These are phyloP conservation scores for Umbelopsis isabellina DNA, from an alignment of 192 early-diverging fungal genomes.

Conservation along the genomic window DNA sequence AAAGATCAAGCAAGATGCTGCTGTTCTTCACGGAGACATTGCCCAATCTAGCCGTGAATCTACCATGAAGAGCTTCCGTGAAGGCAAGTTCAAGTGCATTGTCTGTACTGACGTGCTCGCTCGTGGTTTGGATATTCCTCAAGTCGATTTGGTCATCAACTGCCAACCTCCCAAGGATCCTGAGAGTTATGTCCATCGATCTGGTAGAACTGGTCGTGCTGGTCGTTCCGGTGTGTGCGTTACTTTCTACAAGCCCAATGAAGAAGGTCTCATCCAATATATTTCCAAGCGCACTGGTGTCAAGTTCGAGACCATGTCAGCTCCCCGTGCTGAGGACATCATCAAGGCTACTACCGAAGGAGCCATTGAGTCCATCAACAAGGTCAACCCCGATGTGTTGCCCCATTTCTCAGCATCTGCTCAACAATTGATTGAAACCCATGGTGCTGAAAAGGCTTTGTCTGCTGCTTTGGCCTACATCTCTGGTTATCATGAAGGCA, in stretches of 20 bases:
- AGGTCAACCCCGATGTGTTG: slow-evolving; percentile 75
- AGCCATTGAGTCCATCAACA: slow-evolving; percentile 68
- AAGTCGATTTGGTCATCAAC: slow-evolving; percentile 97
- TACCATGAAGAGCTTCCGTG: slow-evolving; percentile 84
- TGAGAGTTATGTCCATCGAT: slow-evolving; percentile 94
- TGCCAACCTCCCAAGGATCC: slow-evolving; percentile 92
- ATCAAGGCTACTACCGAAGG: slow-evolving; percentile 78
- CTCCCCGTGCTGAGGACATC: slow-evolving; percentile 92
- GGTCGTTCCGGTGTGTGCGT: slow-evolving; percentile 87
- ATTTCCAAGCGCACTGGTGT: slow-evolving; percentile 83
- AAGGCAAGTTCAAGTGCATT: slow-evolving; percentile 83
- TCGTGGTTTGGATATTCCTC: slow-evolving; percentile 95
- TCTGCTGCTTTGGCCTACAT: slow-evolving; percentile 88
- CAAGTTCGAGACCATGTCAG: slow-evolving; percentile 74
- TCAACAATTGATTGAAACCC: slow-evolving; percentile 66
- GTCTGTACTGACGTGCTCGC: slow-evolving; percentile 95
- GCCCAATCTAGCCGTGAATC: slow-evolving; percentile 77
- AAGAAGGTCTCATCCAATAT: slow-evolving; percentile 79
- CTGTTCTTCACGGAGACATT: slow-evolving; percentile 87
- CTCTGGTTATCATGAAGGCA: slow-evolving; percentile 82
- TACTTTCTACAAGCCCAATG: slow-evolving; percentile 89
- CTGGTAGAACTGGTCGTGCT: slow-evolving; percentile 93
- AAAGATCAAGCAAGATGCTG: slow-evolving; percentile 75
- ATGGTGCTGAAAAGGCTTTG: slow-evolving; percentile 77
- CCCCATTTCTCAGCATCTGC: slow-evolving; percentile 80